Percentiles rank a stretch among this genome's conserved stretches.
phyloP scores from a whole-genome alignment of 2,329 filamentous ascomycete species.

The Fusarium pseudocircinatum region DNA sequence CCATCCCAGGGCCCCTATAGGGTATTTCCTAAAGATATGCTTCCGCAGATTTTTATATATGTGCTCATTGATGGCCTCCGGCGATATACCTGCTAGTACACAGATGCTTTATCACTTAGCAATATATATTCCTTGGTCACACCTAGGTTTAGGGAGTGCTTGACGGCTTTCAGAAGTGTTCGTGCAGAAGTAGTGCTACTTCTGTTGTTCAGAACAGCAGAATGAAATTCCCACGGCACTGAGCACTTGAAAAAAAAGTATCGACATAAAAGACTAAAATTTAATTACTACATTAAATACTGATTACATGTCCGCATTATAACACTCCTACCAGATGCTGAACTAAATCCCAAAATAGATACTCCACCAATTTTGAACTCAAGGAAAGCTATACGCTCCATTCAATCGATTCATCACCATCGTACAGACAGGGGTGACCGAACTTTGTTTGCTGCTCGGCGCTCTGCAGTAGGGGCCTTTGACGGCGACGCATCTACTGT shows the following conservation, averaged over 20 bases:
- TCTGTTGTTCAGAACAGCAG: too few relatives aligned
- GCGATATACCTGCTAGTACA: not conserved
- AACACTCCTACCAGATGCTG: not conserved
- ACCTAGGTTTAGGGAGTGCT: not conserved
- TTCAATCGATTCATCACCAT: slow-evolving; percentile 13
- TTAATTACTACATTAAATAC: slow-evolving; percentile 24
- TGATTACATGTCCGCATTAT: slow-evolving; percentile 18
- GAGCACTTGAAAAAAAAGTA: not conserved
- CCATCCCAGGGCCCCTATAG: not conserved
- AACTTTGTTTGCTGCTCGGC: slow-evolving; percentile 7
- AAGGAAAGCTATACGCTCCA: slow-evolving; percentile 1
- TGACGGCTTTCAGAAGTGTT: not conserved
- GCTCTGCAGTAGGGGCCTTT: slow-evolving; percentile 1
- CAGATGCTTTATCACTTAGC: not conserved
- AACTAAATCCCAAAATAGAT: not conserved
- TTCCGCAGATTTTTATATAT: not conserved
- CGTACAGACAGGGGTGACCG: slow-evolving; percentile 25
- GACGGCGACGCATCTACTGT: slow-evolving; percentile 40
- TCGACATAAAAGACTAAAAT: not conserved
- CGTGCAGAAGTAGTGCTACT: not conserved
- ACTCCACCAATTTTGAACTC: not conserved
- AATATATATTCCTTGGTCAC: not conserved
- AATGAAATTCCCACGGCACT: not conserved
- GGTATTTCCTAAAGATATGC: not conserved
- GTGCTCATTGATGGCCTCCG: not conserved